Conservation (phyloP, 148 eudicot species). For the Vaccinium vitisidaea region DNA sequence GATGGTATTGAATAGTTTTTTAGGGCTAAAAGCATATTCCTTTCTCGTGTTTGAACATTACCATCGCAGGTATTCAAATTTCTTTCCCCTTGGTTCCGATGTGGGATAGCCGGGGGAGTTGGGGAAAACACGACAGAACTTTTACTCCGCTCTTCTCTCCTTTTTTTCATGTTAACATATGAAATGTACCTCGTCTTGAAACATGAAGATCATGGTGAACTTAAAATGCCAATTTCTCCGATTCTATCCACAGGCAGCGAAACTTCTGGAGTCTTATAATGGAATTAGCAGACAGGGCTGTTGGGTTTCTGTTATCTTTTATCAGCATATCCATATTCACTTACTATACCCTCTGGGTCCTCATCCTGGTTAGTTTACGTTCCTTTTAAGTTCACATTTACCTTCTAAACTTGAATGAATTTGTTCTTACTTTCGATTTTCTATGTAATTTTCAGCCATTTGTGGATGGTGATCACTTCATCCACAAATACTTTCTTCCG, state of each 20-base stretch:
- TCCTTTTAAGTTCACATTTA: slow-evolving; percentile 4
- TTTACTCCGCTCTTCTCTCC: not conserved
- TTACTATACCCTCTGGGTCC: slow-evolving; percentile 91
- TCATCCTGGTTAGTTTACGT: slow-evolving; percentile 63
- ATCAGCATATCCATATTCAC: slow-evolving; percentile 80
- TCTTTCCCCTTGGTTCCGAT: not conserved
- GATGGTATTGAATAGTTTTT: not conserved
- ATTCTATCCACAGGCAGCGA: not conserved
- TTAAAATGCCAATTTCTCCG: not conserved
- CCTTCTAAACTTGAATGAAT: slow-evolving; percentile 5
- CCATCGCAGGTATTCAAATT: too few relatives aligned
- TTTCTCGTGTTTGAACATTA: not conserved
- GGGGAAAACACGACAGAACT: not conserved
- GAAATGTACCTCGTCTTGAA: not conserved
- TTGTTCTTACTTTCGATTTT: slow-evolving; percentile 9
- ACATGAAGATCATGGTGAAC: not conserved
- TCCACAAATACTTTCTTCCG: slow-evolving; percentile 82
- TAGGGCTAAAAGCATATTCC: not conserved
- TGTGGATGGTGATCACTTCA: slow-evolving; percentile 79
- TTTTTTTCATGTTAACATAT: not conserved
- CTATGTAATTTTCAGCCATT: slow-evolving; percentile 66
- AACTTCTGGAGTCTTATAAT: slow-evolving; percentile 23
- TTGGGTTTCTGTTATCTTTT: slow-evolving; percentile 64
- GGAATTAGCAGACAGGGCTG: slow-evolving; percentile 90
- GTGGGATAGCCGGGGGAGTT: not conserved